Base-by-base conservation (phyloP, 2,329 filamentous ascomycete genomes). In the Harringtonia aguacate region DNA sequence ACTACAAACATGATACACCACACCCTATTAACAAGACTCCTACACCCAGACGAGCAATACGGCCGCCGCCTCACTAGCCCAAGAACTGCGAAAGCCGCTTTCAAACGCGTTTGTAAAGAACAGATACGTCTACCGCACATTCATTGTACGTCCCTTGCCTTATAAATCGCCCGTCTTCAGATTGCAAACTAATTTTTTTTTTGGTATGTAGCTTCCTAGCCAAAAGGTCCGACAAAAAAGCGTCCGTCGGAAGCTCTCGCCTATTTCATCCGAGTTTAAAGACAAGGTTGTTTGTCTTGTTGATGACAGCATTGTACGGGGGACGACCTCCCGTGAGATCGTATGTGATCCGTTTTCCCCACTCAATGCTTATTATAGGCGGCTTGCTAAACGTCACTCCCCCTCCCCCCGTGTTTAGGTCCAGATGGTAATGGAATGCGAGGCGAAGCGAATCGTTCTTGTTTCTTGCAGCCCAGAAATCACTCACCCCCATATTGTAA, bases 41-140 rank as follows among this genome's bases (percentile, higher is more conserved):
- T 15, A 30, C 69, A 55, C 80, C 1, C 81, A 89, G 61, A 94
- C 88, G 0, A 83, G 81, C 36, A 88, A 88, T 50, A 89, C 84
- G 0, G 83, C 86, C 2, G 87, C 88, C 3, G 77, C 84, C 9
- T 78, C 76, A 39, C 74, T 94, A 22, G 82, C 87, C n/a, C 76
- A 81, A 55, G 72, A 77, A 34, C 72, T 95, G 17, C 74, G 79
- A 52, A 88, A 86, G 59, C 84, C 84, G 1, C 87, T 84, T 56
- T 81, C 76, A 46, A 84, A 86, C 57, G 88, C 81, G 3, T 90
- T 94, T 55, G 81, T 94, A 51, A 94, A 92, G 72, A 94, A 94
- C 62, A 75, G 86, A 42, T 94, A 94, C 60, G 83, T 94, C 48
- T 88, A 86, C 71, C 77, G 86, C 40, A 94, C 86, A 1, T 92